Conservation (phyloP, 148 eudicot species). For the Silene latifolia region DNA sequence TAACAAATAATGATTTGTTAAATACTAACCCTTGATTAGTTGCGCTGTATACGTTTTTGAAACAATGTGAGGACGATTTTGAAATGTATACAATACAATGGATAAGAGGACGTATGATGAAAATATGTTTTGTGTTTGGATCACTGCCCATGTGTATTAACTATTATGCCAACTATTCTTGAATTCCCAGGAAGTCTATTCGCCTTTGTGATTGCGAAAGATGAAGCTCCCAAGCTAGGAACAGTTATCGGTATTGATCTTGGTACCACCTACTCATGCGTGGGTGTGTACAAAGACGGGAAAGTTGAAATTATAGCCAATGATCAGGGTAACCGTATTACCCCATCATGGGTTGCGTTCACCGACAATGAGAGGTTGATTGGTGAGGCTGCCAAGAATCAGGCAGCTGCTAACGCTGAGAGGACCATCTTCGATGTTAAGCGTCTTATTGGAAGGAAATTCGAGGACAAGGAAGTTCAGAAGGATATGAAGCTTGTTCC, state of each 20-base stretch:
- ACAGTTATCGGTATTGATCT: constrained; percentile 70
- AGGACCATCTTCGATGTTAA: constrained; percentile 72
- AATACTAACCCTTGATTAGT: too few species aligned
- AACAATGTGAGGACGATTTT: background rate
- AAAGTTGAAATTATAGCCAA: constrained; percentile 70
- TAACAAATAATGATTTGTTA: too few species aligned
- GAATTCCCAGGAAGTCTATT: constrained; percentile 44
- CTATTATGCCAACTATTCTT: background rate
- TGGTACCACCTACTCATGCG: constrained; percentile 67
- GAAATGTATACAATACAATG: background rate
- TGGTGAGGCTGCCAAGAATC: constrained; percentile 77
- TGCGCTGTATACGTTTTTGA: background rate
- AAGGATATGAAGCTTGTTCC: constrained; percentile 62
- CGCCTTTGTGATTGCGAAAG: constrained; percentile 51
- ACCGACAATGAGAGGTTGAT: constrained; percentile 63
- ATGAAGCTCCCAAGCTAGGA: constrained; percentile 59
- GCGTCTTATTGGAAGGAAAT: constrained; percentile 66
- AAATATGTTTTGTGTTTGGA: background rate
- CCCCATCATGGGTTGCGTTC: constrained; percentile 85
- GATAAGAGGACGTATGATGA: background rate
- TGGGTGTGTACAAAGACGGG: constrained; percentile 66
- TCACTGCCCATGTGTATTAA: constrained; percentile 12
- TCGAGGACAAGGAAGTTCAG: constrained; percentile 56
- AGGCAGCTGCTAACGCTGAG: constrained; percentile 60
- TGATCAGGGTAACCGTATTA: constrained; percentile 79